phyloP scores from a whole-genome alignment of 2,329 filamentous ascomycete genomes.

The Cladosporium sphaerospermum region DNA sequence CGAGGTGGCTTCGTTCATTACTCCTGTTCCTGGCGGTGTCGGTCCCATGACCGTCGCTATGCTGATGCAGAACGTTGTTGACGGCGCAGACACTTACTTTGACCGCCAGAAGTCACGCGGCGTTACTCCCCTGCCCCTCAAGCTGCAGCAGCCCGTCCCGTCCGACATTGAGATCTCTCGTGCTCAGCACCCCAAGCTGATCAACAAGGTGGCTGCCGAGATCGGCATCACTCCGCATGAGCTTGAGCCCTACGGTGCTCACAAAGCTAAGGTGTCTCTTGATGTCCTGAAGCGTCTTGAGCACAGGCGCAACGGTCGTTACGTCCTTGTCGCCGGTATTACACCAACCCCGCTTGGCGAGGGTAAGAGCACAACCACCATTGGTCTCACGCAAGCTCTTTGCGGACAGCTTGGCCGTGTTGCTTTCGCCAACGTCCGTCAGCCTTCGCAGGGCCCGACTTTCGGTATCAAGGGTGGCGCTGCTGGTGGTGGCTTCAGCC shows the following conservation, averaged over 20 bases:
- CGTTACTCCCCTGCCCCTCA: conserved; percentile 77
- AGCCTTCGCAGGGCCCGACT: conserved; percentile 93
- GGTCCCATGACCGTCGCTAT: conserved; percentile 99
- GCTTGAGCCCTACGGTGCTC: conserved; percentile 86
- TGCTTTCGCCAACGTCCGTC: conserved; percentile 92
- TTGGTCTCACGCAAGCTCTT: conserved; percentile 88
- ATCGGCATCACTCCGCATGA: conserved; percentile 83
- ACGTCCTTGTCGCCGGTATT: conserved; percentile 90
- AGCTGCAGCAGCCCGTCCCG: conserved; percentile 74
- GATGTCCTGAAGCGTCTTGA: conserved; percentile 73
- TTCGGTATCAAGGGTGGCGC: conserved; percentile 99
- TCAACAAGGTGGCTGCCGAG: conserved; percentile 77
- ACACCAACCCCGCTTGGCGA: conserved; percentile 95
- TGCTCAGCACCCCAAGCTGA: conserved; percentile 83
- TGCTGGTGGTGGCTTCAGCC: conserved; percentile 94
- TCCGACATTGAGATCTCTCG: conserved; percentile 92
- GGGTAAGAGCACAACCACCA: conserved; percentile 96
- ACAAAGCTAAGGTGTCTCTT: conserved; percentile 93
- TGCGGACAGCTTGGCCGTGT: conserved; percentile 82
- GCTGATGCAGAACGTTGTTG: conserved; percentile 91
- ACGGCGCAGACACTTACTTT: conserved; percentile 74
- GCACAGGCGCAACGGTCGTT: conserved; percentile 82
- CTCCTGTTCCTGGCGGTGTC: conserved; percentile 91
- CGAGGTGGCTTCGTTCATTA: conserved; percentile 86
- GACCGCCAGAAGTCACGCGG: conserved; percentile 74